Evolutionary conservation across 805 yeast species (phyloP), one percentile per base, ranked within the genome.

Genomic region (Barnettozyma wickerhamii): DNA sequence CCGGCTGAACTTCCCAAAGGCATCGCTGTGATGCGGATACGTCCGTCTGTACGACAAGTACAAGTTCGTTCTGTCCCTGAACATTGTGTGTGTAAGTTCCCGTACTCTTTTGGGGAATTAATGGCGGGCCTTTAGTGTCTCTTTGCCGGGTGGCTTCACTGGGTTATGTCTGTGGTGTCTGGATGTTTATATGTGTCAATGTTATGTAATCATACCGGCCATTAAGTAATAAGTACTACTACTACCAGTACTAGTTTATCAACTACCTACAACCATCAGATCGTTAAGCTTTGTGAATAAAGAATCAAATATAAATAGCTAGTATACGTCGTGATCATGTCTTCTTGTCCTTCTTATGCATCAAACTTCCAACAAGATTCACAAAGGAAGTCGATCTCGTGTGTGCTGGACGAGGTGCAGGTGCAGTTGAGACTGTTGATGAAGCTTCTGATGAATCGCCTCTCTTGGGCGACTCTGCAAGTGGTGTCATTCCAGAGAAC

Each of bases 31-130:
- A 50, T 89, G 89, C 0, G 95, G 95, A 42, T 81, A 83, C 10
- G 98, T 89, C 45, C 93, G 78, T 48, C 99, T 77, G 58, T 85
- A 91, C 34, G 97, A 88, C 18, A 89, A 68, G 62, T 73, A 91
- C 49, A 91, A 72, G 57, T 90, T 91, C n/a, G 99, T 93, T 60
- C 97, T 72, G 64, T 93, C 98, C 60, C 98, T 74, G 56, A 84
- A 86, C 96, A 91, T 88, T 40, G 19, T n/a, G 13, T 12, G 9
- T 15, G 13, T 7, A 28, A 7, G 30, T 28, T 13, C 14, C 30
- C 10, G n/a, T n/a, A n/a, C n/a, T n/a, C n/a, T n/a, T n/a, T n/a
- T n/a, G n/a, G n/a, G n/a, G n/a, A n/a, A n/a, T n/a, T n/a, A n/a
- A n/a, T n/a, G n/a, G n/a, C n/a, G n/a, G n/a, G n/a, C n/a, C n/a